Percentiles rank a stretch among this genome's conserved stretches.
Conservation (phyloP, 352 stramenopile genomes). For the Phytopythium chamaehyphon region DNA sequence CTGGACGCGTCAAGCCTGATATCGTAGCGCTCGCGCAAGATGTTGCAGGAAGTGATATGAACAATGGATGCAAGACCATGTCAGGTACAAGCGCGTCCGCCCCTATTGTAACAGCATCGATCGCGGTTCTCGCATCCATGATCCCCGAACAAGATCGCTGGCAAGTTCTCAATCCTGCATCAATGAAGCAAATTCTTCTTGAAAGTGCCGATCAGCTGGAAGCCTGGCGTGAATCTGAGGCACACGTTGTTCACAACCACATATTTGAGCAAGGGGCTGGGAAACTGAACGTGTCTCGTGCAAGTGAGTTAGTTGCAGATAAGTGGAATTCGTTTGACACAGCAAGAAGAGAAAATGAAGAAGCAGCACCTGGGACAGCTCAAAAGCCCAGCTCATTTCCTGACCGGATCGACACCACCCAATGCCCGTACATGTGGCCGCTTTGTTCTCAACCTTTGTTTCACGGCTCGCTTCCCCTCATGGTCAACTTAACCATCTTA, state of each 20-base stretch:
- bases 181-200: conserved; percentile 68
- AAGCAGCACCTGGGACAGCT: conserved; percentile 5
- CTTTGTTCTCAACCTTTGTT: conserved; percentile 80
- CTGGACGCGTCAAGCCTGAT: conserved; percentile 85
- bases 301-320: conserved; percentile 37
- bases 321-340: conserved; percentile 34
- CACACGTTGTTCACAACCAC: conserved; percentile 58
- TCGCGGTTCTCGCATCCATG: conserved; percentile 76
- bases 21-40: conserved; percentile 67
- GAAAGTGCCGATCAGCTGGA: conserved; percentile 44
- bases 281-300: conserved; percentile 60
- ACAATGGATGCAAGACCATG: conserved; percentile 49
- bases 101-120: conserved; percentile 73
- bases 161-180: conserved; percentile 57
- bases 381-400: conserved; percentile 53
- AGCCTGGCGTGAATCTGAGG: conserved; percentile 22
- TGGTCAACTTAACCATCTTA: conserved; percentile 84
- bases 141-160: conserved; percentile 45
- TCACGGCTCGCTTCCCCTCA: conserved; percentile 59
- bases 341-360: conserved; percentile 11
- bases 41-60: conserved; percentile 54
- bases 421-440: conserved; percentile 88
- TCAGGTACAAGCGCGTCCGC: conserved; percentile 84
- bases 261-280: conserved; percentile 86
- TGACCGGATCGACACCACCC: conserved; percentile 54